phyloP scores from a whole-genome alignment of 441 rosid genomes.

The Croton laevigatus region DNA sequence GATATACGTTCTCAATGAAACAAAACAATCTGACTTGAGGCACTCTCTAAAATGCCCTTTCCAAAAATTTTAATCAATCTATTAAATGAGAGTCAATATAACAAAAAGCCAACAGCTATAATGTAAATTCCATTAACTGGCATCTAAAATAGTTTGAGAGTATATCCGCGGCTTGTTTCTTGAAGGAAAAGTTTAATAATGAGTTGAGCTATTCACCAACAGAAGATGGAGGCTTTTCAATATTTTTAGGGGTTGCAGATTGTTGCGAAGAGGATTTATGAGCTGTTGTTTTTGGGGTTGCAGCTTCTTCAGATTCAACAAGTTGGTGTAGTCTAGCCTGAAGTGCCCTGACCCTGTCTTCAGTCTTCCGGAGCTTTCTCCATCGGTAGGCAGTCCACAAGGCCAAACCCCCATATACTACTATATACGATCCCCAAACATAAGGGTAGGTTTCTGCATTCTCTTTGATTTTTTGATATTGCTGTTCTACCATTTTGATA shows the following conservation, averaged over 20 bases:
- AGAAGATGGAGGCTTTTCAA: slow-evolving; percentile 26
- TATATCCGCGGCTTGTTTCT: not conserved
- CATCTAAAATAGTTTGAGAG: too few species aligned
- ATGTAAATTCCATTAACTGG: too few species aligned
- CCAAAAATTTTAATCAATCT: too few species aligned
- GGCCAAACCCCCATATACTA: slow-evolving; percentile 78
- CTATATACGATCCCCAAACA: slow-evolving; percentile 83
- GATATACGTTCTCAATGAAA: too few species aligned
- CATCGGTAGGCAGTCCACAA: slow-evolving; percentile 76
- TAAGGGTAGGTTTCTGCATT: slow-evolving; percentile 86
- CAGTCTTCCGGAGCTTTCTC: slow-evolving; percentile 85
- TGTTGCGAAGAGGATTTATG: slow-evolving; percentile 22
- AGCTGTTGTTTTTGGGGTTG: slow-evolving; percentile 36
- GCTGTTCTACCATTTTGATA: slow-evolving; percentile 44
- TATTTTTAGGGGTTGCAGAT: slow-evolving; percentile 41
- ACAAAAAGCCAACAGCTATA: too few species aligned
- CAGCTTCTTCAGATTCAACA: slow-evolving; percentile 51
- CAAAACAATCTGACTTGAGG: too few species aligned
- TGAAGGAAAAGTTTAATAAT: not conserved
- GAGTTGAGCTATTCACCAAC: not conserved
- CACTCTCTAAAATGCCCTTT: too few species aligned
- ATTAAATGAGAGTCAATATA: too few species aligned
- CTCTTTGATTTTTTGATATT: slow-evolving; percentile 63
- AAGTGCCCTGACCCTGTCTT: slow-evolving; percentile 80
- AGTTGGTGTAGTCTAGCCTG: slow-evolving; percentile 60